Base-by-base conservation (phyloP, 768 basidiomycete species). In the Mycena indigotica region DNA sequence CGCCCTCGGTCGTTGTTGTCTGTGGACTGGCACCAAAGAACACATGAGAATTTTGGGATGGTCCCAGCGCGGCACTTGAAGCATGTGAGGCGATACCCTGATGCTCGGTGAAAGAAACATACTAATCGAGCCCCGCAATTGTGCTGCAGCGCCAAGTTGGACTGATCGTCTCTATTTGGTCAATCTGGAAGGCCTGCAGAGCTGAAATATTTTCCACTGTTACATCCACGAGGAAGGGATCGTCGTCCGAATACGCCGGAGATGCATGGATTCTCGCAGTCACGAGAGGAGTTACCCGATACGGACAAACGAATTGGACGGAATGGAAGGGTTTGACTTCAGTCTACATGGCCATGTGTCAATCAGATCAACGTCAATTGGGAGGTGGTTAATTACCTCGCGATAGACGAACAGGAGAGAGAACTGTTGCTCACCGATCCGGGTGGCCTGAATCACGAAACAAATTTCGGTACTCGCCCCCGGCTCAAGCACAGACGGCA, bases 361-460 rank as follows among this genome's bases (percentile, higher is more conserved):
- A 12, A 51, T 41, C 68, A 58, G 56, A 39, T 63, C 57, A 55
- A 17, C 35, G n/a, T n/a, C n/a, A n/a, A n/a, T n/a, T n/a, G 17
- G 15, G 13, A 5, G 23, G 39, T 2, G 40, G 4, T 21, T 4
- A 64, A 70, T 60, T 65, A 85, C 87, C 72, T 86, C 81, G 63
- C 87, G 81, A 72, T 84, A 91, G 0, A 85, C 78, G 68, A 93
- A 82, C 15, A 94, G 70, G 6, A 91, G 63, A 52, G 74, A 77
- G 12, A 93, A 73, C 45, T 84, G 80, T 32, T 80, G 77, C 38
- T 73, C 72, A 24, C 82, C 84, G 5, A 72, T 55, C 0, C 68
- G 64, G 50, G 80, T 75, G 3, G 83, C 83, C 60, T 87, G 84
- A 49, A 87, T 64, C 3, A 79, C 68, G 23, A 92, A 50, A 4